These are phyloP conservation scores for Coniochaeta sp. DNA, from an alignment of 2,329 filamentous ascomycete species.

Conservation along the genomic window DNA sequence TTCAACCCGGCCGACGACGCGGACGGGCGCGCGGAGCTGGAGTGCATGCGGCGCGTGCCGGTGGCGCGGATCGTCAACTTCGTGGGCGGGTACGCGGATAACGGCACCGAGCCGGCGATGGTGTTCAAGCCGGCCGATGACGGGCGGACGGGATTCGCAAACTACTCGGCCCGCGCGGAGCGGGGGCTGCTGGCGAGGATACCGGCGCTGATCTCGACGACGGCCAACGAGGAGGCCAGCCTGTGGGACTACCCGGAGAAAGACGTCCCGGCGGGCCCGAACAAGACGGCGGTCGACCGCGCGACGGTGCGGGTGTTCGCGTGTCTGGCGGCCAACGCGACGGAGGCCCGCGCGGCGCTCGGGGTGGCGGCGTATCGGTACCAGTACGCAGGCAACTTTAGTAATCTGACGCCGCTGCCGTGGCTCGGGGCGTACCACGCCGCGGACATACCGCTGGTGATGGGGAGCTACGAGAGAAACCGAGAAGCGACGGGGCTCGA, in stretches of 20 bases:
- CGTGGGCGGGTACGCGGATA: conserved; percentile 21
- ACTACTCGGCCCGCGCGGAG: conserved; percentile 19
- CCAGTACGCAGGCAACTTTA: conserved; percentile 31
- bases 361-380: conserved; percentile 28
- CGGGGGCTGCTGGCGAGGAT: conserved; percentile 15
- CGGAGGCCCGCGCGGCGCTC: conserved; percentile 6
- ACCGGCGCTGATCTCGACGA: conserved; percentile 23
- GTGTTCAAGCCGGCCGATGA: conserved; percentile 19
- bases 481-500: conserved; percentile 8
- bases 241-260: conserved; percentile 18
- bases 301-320: conserved; percentile 15
- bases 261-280: conserved; percentile 21
- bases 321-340: conserved; percentile 17
- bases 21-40: conserved; percentile 20
- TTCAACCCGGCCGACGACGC: no score
- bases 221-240: conserved; percentile 22
- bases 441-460: conserved; percentile 13
- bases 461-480: conserved; percentile 10
- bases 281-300: conserved; percentile 13
- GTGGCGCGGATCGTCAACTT: conserved; percentile 22
- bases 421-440: conserved; percentile 27
- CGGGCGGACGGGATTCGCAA: conserved; percentile 20
- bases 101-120: conserved; percentile 13
- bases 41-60: conserved; percentile 27
- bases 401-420: conserved; percentile 26